Percentiles rank a stretch among this genome's conserved stretches.
phyloP scores from a whole-genome alignment of 2,329 filamentous ascomycete species.

The Cadophora sp. region DNA sequence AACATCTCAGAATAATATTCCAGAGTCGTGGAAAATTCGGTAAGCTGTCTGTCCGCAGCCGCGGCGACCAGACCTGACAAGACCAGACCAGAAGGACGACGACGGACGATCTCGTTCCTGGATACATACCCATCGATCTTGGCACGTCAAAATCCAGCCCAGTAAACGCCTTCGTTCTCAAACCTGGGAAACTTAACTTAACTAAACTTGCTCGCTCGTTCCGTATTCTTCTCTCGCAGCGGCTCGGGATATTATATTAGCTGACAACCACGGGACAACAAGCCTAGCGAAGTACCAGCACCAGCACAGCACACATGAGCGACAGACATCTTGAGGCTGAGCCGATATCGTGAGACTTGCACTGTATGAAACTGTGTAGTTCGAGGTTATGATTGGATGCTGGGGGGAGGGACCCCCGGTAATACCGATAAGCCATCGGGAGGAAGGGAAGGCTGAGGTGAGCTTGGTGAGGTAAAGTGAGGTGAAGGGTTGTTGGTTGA shows the following conservation, averaged over 20 bases:
- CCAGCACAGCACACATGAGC: neutral
- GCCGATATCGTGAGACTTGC: slow-evolving; percentile 23
- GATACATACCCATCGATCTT: neutral
- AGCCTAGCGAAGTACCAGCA: too few species aligned
- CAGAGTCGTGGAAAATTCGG: neutral
- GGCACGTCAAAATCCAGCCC: slow-evolving; percentile 12
- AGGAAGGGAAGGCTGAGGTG: slow-evolving; percentile 2
- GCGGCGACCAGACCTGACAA: neutral
- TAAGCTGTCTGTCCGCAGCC: neutral
- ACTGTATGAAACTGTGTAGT: slow-evolving; percentile 18
- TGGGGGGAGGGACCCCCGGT: neutral
- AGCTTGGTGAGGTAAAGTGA: neutral
- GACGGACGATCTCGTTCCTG: slow-evolving; percentile 5
- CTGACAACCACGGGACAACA: slow-evolving; percentile 6
- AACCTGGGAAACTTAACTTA: neutral
- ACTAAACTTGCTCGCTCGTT: neutral
- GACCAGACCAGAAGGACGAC: neutral
- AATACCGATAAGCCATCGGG: slow-evolving; percentile 23
- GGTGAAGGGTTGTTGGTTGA: neutral
- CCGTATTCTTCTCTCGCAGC: neutral
- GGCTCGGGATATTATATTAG: slow-evolving; percentile 17
- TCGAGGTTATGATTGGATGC: neutral
- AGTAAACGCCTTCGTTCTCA: neutral
- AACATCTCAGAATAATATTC: slow-evolving; percentile 13
- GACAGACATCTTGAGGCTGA: slow-evolving; percentile 23